A percentile compares a stretch with the other conserved stretches of the same genome.
phyloP scores from a whole-genome alignment of 106 monocot species.

The Phalaenopsis equestris region DNA sequence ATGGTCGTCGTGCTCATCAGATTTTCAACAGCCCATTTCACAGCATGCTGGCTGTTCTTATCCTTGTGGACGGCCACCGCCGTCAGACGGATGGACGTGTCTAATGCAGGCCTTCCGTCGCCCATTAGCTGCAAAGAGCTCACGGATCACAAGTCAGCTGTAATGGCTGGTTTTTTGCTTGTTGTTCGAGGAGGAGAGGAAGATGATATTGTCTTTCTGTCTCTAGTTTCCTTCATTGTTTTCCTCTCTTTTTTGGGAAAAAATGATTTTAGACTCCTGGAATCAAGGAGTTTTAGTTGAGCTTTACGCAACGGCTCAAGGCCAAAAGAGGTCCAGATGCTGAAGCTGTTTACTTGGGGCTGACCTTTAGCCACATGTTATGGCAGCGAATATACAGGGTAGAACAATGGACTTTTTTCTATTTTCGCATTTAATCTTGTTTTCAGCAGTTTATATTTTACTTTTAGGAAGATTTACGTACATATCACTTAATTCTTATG shows the following conservation, averaged over 20 bases:
- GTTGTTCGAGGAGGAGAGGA: background rate
- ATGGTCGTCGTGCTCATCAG: conserved; percentile 24
- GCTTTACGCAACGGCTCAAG: too few species aligned
- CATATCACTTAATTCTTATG: too few species aligned
- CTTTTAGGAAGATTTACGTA: too few species aligned
- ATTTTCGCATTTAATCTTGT: background rate
- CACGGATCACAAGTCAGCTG: too few species aligned
- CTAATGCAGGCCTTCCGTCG: background rate
- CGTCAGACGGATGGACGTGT: conserved; percentile 2
- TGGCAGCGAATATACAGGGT: background rate
- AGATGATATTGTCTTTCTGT: background rate
- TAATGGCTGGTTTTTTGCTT: too few species aligned
- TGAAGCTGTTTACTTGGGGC: background rate
- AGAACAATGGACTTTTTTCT: background rate
- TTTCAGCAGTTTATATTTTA: too few species aligned
- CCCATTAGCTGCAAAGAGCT: background rate
- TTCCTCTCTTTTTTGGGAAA: background rate
- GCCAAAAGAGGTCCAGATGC: too few species aligned
- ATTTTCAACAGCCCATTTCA: conserved; percentile 37
- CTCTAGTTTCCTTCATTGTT: background rate
- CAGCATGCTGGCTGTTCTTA: conserved; percentile 64
- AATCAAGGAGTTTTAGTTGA: too few species aligned
- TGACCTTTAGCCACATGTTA: background rate
- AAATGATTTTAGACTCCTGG: background rate
- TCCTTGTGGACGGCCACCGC: conserved; percentile 76